These are phyloP conservation scores for Irpex rosettiformis DNA, from an alignment of 1,284 basidiomycete genomes.

Conservation along the genomic window DNA sequence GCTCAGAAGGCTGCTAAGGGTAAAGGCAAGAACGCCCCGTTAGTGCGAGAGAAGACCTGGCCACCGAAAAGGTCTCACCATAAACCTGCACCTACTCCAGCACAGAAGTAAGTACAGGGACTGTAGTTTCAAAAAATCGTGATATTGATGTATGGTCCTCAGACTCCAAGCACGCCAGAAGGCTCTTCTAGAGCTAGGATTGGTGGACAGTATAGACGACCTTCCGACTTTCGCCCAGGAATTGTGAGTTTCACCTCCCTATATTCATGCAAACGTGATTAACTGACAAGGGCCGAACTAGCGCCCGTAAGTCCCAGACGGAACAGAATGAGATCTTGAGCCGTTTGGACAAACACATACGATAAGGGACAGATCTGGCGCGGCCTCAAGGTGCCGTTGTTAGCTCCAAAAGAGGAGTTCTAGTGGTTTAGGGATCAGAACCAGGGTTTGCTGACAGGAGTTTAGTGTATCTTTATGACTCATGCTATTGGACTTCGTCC, in stretches of 20 bases:
- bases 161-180: slow-evolving; percentile 51
- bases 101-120: slow-evolving; percentile 44
- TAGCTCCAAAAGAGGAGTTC: too few species aligned
- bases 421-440: too few species aligned
- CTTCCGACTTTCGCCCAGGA: slow-evolving; percentile 54
- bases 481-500: background rate
- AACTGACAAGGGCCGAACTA: background rate
- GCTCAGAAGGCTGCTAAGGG: slow-evolving; percentile 22
- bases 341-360: slow-evolving; percentile 10
- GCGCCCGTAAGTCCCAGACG: slow-evolving; percentile 14
- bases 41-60: slow-evolving; percentile 36
- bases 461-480: background rate
- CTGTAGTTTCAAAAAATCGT: slow-evolving; percentile 1
- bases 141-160: background rate
- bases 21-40: slow-evolving; percentile 9
- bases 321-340: slow-evolving; percentile 15
- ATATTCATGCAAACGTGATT: background rate
- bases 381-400: too few species aligned
- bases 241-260: slow-evolving; percentile 46
- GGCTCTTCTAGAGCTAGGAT: slow-evolving; percentile 57
- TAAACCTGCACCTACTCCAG: slow-evolving; percentile 42
- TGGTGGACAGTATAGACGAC: slow-evolving; percentile 48
- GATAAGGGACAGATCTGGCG: background rate
- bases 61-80: slow-evolving; percentile 62
- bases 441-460: too few species aligned